phyloP scores from a whole-genome alignment of 2,329 filamentous ascomycete genomes.

The Verticillium isaacii region DNA sequence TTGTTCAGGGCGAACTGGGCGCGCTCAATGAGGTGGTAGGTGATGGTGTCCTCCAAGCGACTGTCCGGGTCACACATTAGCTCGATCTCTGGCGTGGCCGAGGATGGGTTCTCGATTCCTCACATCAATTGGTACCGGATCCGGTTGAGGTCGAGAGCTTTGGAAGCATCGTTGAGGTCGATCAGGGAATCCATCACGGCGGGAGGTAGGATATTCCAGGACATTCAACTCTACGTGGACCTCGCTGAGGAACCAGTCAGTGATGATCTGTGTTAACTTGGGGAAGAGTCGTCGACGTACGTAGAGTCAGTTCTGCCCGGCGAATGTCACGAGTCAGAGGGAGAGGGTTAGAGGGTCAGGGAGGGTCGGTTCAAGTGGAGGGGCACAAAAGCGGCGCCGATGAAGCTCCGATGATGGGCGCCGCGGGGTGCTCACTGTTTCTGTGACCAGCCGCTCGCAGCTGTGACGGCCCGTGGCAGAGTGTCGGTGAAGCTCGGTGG shows the following conservation, averaged over 20 bases:
- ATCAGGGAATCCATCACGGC: conserved; percentile 78
- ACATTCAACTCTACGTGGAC: background rate
- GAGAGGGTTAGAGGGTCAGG: no score
- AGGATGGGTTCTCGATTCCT: conserved; percentile 20
- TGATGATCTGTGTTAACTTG: background rate
- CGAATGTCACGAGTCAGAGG: background rate
- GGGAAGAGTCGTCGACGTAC: background rate
- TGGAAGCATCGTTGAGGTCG: conserved; percentile 77
- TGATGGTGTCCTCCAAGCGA: conserved; percentile 95
- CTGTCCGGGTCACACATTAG: conserved; percentile 38
- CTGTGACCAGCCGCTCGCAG: background rate
- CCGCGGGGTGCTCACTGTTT: background rate
- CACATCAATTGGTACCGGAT: conserved; percentile 95
- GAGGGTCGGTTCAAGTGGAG: background rate
- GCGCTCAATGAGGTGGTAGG: conserved; percentile 92
- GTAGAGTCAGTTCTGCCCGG: background rate
- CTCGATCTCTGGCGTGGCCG: background rate
- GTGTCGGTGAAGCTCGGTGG: background rate
- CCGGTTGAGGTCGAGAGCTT: conserved; percentile 82
- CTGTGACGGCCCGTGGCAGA: background rate
- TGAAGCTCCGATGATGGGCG: background rate
- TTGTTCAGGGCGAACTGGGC: conserved; percentile 94
- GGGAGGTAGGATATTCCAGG: background rate
- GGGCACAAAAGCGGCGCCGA: background rate
- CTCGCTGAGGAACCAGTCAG: background rate